Evolutionary conservation across 2,329 filamentous ascomycete genomes (phyloP).

Genomic region (Mariannaea sp.): DNA sequence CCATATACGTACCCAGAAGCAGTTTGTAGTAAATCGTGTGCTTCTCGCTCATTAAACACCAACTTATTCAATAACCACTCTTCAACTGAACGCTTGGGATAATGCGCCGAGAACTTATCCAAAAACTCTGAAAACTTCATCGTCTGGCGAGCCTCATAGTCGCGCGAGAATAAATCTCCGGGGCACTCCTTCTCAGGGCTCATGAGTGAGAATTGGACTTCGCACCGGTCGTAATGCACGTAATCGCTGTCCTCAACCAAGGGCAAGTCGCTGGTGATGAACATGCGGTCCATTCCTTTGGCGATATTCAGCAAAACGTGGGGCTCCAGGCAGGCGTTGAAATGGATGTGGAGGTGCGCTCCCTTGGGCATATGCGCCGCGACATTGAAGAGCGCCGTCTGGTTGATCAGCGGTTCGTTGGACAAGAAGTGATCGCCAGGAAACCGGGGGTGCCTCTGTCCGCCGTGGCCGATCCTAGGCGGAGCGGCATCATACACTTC

Average conservation of each 20-base stretch:
- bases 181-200: slow-evolving; percentile 41
- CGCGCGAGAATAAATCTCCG: slow-evolving; percentile 53
- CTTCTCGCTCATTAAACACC: slow-evolving; percentile 64
- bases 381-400: slow-evolving; percentile 62
- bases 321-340: slow-evolving; percentile 73
- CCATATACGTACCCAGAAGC: slow-evolving; percentile 55
- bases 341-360: slow-evolving; percentile 74
- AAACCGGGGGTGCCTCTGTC: slow-evolving; percentile 52
- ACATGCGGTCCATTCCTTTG: slow-evolving; percentile 67
- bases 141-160: slow-evolving; percentile 51
- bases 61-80: slow-evolving; percentile 67
- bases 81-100: slow-evolving; percentile 40
- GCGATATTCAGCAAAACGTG: slow-evolving; percentile 60
- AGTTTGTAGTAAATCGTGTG: slow-evolving; percentile 57
- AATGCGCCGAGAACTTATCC: slow-evolving; percentile 40
- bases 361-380: slow-evolving; percentile 70
- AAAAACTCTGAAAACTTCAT: slow-evolving; percentile 53
- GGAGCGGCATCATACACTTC: slow-evolving; percentile 43
- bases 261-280: slow-evolving; percentile 63
- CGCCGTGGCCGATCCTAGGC: slow-evolving; percentile 44
- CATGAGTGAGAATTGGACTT: slow-evolving; percentile 66
- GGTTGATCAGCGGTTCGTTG: slow-evolving; percentile 57
- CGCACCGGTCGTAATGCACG: slow-evolving; percentile 56
- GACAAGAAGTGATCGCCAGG: slow-evolving; percentile 63
- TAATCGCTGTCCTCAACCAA: slow-evolving; percentile 48